Evolutionary conservation across 495 filamentous ascomycete species (phyloP), one percentile per base, ranked within the genome.

Genomic region (Jackrogersella multiformis): DNA sequence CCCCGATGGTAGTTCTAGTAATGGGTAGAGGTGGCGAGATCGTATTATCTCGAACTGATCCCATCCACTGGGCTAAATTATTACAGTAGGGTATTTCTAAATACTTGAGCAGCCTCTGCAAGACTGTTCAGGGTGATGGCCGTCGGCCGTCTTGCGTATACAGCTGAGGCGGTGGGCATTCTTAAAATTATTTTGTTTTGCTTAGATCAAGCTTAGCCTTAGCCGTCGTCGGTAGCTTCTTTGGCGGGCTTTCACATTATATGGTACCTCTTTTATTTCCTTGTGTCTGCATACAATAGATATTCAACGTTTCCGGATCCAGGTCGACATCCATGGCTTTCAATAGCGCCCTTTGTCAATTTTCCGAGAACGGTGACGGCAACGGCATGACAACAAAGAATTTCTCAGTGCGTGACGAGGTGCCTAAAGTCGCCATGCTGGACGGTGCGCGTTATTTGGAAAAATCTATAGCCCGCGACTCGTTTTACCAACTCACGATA

Each of bases 281-380:
- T 10, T 13, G 12, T n/a, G 3, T n/a, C 9, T 8, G 24, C 10
- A 32, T 10, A 32, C 26, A 30, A 28, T 49, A 1, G 24, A 30
- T 30, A 32, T 30, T 32, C 13, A 28, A 13, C 7, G 24, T 9
- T 15, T 8, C 48, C 59, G 59, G 18, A 63, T 46, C 51, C 51
- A 49, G 26, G 28, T 18, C 39, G 2, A 12, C 12, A 30, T 48
- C 20, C 20, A 10, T 24, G n/a, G 16, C 10, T 34, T 1, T 28
- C 32, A 38, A 36, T 49, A 9, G 12, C 5, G 2, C 0, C 28
- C 56, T 59, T 59, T 59, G 45, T 60, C 4, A 39, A 39, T 32
- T 16, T 62, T 55, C 49, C 59, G 59, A 63, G 49, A 55, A 35
- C 51, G 32, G 59, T 13, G n/a, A 30, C 5, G 20, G 3, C 42